Evolutionary conservation across 257 asterid species (phyloP).

Genomic region (Mentha longifolia): DNA sequence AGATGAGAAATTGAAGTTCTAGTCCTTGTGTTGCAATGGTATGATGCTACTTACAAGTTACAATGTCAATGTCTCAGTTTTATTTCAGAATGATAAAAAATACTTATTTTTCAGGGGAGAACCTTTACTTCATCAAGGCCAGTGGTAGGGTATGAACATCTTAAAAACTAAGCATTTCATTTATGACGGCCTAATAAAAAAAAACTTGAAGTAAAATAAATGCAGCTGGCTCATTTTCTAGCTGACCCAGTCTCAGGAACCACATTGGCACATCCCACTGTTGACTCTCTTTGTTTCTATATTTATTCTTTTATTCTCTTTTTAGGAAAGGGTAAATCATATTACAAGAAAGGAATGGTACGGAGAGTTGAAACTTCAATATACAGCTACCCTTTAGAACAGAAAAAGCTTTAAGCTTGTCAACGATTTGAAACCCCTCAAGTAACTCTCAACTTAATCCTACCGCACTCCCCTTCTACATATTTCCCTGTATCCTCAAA

Average conservation of each 20-base stretch:
- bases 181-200: conserved; percentile 8
- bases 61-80: conserved; percentile 4
- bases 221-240: conserved; percentile 17
- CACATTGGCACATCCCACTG: background rate
- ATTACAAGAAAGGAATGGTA: background rate
- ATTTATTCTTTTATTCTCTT: background rate
- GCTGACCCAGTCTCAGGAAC: conserved; percentile 6
- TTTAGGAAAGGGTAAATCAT: background rate
- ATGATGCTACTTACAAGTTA: conserved; percentile 14
- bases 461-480: background rate
- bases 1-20: conserved; percentile 26
- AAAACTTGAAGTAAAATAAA: conserved; percentile 14
- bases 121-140: conserved; percentile 71
- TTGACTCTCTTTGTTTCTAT: background rate
- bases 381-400: background rate
- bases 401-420: background rate
- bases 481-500: background rate
- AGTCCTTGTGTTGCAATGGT: conserved; percentile 22
- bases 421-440: background rate
- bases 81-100: conserved; percentile 22
- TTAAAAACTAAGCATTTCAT: conserved; percentile 11
- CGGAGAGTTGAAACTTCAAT: background rate
- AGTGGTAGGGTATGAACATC: conserved; percentile 72
- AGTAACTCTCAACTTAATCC: conserved; percentile 1
- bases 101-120: conserved; percentile 67